These are phyloP conservation scores for Beauveria bassiana DNA, from an alignment of 2,329 filamentous ascomycete genomes.

Conservation along the genomic window DNA sequence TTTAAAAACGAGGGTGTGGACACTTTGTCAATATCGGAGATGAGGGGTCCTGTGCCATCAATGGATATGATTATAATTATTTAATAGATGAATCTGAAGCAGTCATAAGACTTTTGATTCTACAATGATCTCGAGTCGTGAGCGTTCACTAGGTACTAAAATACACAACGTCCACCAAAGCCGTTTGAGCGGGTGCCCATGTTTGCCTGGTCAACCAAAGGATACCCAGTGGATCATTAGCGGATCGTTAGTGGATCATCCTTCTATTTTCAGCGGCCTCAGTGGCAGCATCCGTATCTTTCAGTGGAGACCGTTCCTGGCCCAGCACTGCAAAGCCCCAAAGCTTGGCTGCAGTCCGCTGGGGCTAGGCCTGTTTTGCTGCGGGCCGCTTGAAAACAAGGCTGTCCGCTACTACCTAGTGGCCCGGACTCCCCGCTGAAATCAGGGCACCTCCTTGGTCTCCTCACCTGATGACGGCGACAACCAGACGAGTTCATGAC, in stretches of 20 bases:
- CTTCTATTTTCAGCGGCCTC: neutral
- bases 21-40: neutral
- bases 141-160: neutral
- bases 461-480: conserved; percentile 1
- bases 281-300: neutral
- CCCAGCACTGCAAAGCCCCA: neutral
- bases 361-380: neutral
- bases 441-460: neutral
- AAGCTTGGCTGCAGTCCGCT: neutral
- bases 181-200: too few species aligned
- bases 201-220: conserved; percentile 5
- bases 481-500: neutral
- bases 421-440: neutral
- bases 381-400: neutral
- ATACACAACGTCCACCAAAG: neutral
- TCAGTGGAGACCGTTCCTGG: neutral
- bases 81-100: neutral
- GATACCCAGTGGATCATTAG: neutral
- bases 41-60: neutral
- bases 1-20: neutral
- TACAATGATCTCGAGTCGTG: neutral
- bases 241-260: too few species aligned
- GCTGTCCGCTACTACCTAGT: too few species aligned
- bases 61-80: too few species aligned
- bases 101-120: neutral